Base-by-base conservation (phyloP, 2,329 filamentous ascomycete genomes). In the Aspergillus aculeatus region DNA sequence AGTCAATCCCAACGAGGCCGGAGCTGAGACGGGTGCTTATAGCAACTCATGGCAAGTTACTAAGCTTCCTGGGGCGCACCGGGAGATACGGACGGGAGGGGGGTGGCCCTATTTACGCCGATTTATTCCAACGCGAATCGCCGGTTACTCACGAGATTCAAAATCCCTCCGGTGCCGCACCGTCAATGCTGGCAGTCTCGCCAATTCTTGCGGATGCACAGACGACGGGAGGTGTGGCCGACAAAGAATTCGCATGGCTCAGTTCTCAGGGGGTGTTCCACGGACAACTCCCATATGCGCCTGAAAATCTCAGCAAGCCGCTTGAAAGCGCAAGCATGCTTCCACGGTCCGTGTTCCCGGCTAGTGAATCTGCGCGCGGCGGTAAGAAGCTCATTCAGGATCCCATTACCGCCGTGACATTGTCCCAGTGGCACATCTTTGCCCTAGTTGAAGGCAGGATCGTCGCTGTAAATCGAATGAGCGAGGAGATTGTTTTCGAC, bases 391-490 rank as follows among this genome's bases (percentile, higher is more conserved):
- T 87, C 38, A 82, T 86, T 0, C 84, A 89, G 56, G 91, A 96
- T 61, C 83, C 86, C 1, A 88, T 97, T 44, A 86, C 88, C 47
- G 91, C 91, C 0, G 88, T 96, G 73, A 87, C 90, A 0, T 80
- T 99, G 64, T 96, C 93, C 5, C 92, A 96, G 70, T 99, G 95
- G 89, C 95, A 99, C 73, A 87, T 97, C 53, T 77, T 99, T 23
- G 86, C 88, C 64, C 82, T 99, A 0, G 85, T 96, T 1, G 93
- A 95, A 60, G 89, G 89, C 2, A 86, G 92, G 29, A 83, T 99
- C 2, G 86, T 97, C 23, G 92, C 90, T 2, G 86, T 91, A 61
- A 98, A 98, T 71, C 86, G 92, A 32, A 83, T 99, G 50, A 95
- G 93, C 47, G 92, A 94, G 29, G 86, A 88, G 54, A 82, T 94